Base-by-base conservation (phyloP, 2,329 filamentous ascomycete genomes). In the Neonectria ditissima region DNA sequence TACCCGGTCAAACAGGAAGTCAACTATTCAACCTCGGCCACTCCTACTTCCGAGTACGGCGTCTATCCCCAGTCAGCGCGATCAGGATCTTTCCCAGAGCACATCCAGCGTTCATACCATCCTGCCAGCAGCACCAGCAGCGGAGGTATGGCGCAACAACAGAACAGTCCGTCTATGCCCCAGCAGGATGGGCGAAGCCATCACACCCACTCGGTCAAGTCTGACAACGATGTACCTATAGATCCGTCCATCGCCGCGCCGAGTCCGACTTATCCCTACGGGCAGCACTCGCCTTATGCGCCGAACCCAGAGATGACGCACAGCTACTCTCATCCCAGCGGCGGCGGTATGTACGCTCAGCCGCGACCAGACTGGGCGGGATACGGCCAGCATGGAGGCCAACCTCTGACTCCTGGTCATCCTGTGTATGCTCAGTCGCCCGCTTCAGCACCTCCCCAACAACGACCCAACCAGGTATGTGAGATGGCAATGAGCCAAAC, bases 151-250 rank as follows among this genome's bases (percentile, higher is more conserved):
- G 93, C 94, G 89, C 94, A 97, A 93, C 89, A 86, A 83, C 83
- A 93, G 91, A 93, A 93, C 91, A 97, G 94, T 97, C 92, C 93
- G 94, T 97, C 93, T 83, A 88, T 93, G 87, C 87, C 91, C 89
- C 85, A 92, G 85, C 87, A 90, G 87, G 92, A 94, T 93, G 92
- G 81, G 78, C 85, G 87, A 84, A 91, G 86, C 87, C 89, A 92
- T 90, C 91, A 90, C 84, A 86, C 88, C 84, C 85, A 87, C 80
- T 86, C 89, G 86, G 87, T 91, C 83, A 94, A 93, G 83, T 97
- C 94, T 97, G 92, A 97, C 93, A 88, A 87, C 88, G 91, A 93
- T 90, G 89, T 97, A 86, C 93, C 93, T 91, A 94, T 97, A 97
- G 95, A 97, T 97, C 94, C 94, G 77, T 97, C 94, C 80, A 97